Base-by-base conservation (phyloP, 2,329 filamentous ascomycete species). In the Aureobasidium uvarum region DNA sequence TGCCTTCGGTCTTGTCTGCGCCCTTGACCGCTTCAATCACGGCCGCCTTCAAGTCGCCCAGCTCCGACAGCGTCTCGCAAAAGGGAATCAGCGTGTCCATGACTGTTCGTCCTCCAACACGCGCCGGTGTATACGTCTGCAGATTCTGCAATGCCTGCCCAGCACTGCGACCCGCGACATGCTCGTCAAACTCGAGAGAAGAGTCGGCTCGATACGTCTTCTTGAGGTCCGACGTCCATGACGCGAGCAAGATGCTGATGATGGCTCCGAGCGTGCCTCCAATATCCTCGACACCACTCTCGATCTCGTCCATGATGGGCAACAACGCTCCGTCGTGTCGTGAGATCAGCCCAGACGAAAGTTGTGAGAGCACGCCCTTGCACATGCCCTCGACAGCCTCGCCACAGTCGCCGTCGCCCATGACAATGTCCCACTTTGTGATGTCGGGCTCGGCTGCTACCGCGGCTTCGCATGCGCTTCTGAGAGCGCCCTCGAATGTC, bases 361-460 rank as follows among this genome's bases (percentile, higher is more conserved):
- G 69, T 20, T 72, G 66, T 7, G 72, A 67, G 18, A 76, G 68
- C 7, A 76, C 70, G 28, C 72, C 71, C 39, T 73, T 72, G 67
- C 74, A 76, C 73, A 77, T 76, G 23, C 70, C 70, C 23, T 71
- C 75, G 1, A 81, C 79, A 31, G 80, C 79, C 71, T 89, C 85
- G 43, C 86, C 86, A 71, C 86, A 89, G 75, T 89, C 86, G 13
- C 86, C 86, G 70, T 88, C 86, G 41, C 85, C 86, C 81, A 88
- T 85, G 54, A 85, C 73, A 5, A 83, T 86, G 72, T 88, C 85
- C 81, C 84, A 88, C 67, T 78, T 82, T 0, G 86, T 89, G 50
- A 89, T 76, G 66, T 87, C 83, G 0, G 85, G 85, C 72, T 89
- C 86, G 3, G 86, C 85, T 10, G 77, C 77, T 52, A 88, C 77